Percentiles rank a stretch among this genome's conserved stretches.
These are phyloP conservation scores for Xanthoceras sorbifolium DNA, from an alignment of 345 rosid species.

Conservation along the genomic window DNA sequence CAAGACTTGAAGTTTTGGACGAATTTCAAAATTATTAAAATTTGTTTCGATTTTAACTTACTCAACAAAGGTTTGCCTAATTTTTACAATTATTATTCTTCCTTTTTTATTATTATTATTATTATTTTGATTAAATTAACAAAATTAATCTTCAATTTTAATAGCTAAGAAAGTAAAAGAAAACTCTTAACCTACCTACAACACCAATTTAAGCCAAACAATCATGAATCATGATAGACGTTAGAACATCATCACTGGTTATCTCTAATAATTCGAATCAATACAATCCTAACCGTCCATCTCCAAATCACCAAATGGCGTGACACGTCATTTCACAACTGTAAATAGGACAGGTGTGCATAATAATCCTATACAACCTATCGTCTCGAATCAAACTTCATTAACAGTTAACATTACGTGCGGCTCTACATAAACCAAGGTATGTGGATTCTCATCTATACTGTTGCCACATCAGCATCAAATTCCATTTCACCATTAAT, in stretches of 20 bases:
- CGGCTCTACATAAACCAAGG: neutral
- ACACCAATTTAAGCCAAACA: neutral
- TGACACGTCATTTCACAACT: neutral
- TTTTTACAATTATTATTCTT: too few relatives aligned
- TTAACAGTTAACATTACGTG: neutral
- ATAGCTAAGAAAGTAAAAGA: neutral
- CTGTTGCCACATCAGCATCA: constrained; percentile 1
- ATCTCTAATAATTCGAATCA: neutral
- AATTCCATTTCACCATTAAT: neutral
- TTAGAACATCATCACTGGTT: neutral
- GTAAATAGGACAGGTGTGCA: constrained; percentile 3
- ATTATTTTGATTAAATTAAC: neutral
- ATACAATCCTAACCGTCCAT: neutral
- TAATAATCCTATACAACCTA: neutral
- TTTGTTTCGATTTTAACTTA: too few relatives aligned
- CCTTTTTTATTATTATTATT: too few relatives aligned
- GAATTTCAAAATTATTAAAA: too few relatives aligned
- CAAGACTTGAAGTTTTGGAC: too few relatives aligned
- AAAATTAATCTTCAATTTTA: neutral
- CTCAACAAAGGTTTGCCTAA: too few relatives aligned
- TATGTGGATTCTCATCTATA: neutral
- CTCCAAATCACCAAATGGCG: neutral
- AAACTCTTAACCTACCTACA: too few relatives aligned
- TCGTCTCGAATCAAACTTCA: neutral
- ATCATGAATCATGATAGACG: too few relatives aligned